These are phyloP conservation scores for Croton laevigatus DNA, from an alignment of 441 rosid genomes.

Conservation along the genomic window DNA sequence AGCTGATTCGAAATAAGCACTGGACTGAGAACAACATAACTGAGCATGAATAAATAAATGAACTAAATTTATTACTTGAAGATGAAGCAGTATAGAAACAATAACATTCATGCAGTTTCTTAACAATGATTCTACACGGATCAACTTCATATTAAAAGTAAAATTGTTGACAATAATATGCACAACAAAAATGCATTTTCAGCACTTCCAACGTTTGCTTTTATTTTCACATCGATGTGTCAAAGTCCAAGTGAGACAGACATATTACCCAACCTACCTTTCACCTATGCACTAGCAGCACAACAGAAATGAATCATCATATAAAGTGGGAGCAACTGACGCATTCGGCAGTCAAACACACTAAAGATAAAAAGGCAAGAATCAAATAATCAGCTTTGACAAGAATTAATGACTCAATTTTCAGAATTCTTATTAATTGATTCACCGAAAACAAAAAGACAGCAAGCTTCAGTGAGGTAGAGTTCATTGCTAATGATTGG, in stretches of 20 bases:
- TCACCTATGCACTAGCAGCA: neutral
- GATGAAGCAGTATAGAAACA: neutral
- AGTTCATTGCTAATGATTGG: neutral
- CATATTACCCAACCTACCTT: neutral
- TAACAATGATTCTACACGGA: neutral
- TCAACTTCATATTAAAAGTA: neutral
- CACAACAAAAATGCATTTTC: neutral
- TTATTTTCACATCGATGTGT: neutral
- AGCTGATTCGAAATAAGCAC: neutral
- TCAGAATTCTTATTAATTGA: neutral
- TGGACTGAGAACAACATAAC: neutral
- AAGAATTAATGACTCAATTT: neutral
- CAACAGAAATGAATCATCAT: neutral
- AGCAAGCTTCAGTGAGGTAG: neutral
- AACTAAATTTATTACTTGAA: neutral
- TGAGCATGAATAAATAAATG: neutral
- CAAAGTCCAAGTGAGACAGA: neutral
- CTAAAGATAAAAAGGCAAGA: neutral
- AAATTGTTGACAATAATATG: neutral
- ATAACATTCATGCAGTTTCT: neutral
- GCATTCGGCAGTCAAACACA: neutral
- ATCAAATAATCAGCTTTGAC: neutral
- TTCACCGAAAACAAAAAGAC: neutral
- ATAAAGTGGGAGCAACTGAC: neutral
- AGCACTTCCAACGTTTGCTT: neutral